phyloP scores from a whole-genome alignment of 23 red algal species.

The Gracilaria gracilis region DNA sequence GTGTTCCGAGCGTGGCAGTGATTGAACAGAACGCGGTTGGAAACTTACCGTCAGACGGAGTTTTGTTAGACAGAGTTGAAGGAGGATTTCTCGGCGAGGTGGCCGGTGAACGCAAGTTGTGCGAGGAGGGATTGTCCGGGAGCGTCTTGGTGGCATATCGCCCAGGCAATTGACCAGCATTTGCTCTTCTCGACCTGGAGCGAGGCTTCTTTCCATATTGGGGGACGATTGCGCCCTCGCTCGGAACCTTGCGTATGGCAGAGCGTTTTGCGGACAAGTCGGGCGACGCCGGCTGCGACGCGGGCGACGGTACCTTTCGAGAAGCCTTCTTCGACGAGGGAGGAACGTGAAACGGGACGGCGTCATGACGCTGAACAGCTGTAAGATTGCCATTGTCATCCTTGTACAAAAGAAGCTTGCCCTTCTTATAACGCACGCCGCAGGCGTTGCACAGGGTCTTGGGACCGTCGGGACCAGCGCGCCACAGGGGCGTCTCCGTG shows the following conservation, averaged over 20 bases:
- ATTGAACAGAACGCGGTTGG: background rate
- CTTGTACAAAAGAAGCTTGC: slow-evolving; percentile 75
- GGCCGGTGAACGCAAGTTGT: background rate
- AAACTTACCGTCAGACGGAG: slow-evolving; percentile 41
- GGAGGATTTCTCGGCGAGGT: slow-evolving; percentile 15
- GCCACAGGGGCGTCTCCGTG: slow-evolving; percentile 94
- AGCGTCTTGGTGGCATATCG: slow-evolving; percentile 50
- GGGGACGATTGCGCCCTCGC: slow-evolving; percentile 29
- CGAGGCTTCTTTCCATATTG: slow-evolving; percentile 54
- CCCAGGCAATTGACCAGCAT: slow-evolving; percentile 69
- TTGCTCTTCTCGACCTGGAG: slow-evolving; percentile 46
- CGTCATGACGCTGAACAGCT: slow-evolving; percentile 43
- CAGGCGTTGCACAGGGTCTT: slow-evolving; percentile 99
- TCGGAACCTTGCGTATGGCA: slow-evolving; percentile 57
- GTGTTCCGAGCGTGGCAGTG: background rate
- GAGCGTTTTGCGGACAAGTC: slow-evolving; percentile 21
- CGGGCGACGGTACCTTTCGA: slow-evolving; percentile 25
- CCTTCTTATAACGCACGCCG: slow-evolving; percentile 94
- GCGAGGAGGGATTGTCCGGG: slow-evolving; percentile 19
- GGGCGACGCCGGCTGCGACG: slow-evolving; percentile 30
- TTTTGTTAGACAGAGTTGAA: slow-evolving; percentile 8
- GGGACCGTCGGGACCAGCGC: slow-evolving; percentile 86
- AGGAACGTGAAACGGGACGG: slow-evolving; percentile 59
- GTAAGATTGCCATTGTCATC: slow-evolving; percentile 66
- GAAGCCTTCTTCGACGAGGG: slow-evolving; percentile 52